These are phyloP conservation scores for Trebouxia sp. DNA, from an alignment of 139 green algal species.

Conservation along the genomic window DNA sequence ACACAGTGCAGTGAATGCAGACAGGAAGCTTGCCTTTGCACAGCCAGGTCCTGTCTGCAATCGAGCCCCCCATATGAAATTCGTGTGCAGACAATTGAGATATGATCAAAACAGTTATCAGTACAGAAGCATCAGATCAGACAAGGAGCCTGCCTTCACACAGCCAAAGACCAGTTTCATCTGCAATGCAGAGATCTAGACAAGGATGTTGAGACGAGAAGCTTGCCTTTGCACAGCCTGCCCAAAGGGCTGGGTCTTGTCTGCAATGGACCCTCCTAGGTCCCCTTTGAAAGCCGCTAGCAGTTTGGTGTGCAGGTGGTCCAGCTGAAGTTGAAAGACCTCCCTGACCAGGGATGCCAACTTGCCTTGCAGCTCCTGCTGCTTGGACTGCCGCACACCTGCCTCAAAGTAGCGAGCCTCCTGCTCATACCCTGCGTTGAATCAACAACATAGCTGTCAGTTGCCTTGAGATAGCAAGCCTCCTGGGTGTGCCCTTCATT, in stretches of 20 bases:
- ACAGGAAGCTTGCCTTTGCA: no score
- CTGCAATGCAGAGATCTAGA: no score
- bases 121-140: no score
- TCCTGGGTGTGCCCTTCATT: no score
- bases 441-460: background rate
- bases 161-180: no score
- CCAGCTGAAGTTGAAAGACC: constrained; percentile 60
- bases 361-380: constrained; percentile 60
- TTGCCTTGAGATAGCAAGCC: no score
- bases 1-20: no score
- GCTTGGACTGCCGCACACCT: constrained; percentile 64
- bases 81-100: no score
- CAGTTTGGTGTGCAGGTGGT: constrained; percentile 42
- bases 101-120: no score
- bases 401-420: constrained; percentile 90
- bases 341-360: constrained; percentile 52
- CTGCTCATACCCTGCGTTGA: constrained; percentile 72
- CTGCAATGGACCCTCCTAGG: constrained; percentile 30
- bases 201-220: background rate
- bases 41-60: no score
- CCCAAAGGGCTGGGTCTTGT: constrained; percentile 10
- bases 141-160: no score
- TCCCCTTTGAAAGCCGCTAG: constrained; percentile 48
- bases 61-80: no score
- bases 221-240: background rate